phyloP scores from a whole-genome alignment of 2,329 filamentous ascomycete genomes.

The Fusarium humuli region DNA sequence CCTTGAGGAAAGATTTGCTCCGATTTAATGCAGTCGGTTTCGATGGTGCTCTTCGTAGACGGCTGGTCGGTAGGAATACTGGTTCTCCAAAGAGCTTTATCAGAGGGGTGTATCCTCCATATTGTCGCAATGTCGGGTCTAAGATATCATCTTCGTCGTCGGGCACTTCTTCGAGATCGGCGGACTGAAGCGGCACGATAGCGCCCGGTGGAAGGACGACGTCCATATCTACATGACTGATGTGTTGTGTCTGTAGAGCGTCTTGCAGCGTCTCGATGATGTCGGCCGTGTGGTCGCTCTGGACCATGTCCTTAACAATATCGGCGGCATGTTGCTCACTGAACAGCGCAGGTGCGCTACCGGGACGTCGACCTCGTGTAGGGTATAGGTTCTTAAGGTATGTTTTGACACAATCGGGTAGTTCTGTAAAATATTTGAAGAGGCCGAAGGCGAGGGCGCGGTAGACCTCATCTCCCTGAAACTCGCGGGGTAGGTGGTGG shows the following conservation, averaged over 20 bases:
- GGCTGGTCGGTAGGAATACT: conserved; percentile 87
- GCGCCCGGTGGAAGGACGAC: conserved; percentile 83
- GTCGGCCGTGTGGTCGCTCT: conserved; percentile 79
- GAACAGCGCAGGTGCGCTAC: conserved; percentile 78
- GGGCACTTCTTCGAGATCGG: conserved; percentile 69
- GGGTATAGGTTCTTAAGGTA: conserved; percentile 72
- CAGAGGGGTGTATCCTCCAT: conserved; percentile 80
- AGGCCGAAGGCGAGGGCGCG: conserved; percentile 91
- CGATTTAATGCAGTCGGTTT: conserved; percentile 84
- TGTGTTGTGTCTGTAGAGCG: conserved; percentile 82
- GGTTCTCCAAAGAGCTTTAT: conserved; percentile 85
- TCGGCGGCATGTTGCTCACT: conserved; percentile 93
- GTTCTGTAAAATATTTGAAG: conserved; percentile 92
- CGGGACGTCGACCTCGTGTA: conserved; percentile 67
- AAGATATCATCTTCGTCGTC: conserved; percentile 74
- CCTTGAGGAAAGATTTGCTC: conserved; percentile 79
- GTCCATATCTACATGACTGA: conserved; percentile 89
- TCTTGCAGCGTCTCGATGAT: conserved; percentile 79
- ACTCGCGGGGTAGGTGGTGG: conserved; percentile 88
- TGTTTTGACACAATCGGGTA: conserved; percentile 80
- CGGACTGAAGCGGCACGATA: conserved; percentile 72
- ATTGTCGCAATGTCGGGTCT: conserved; percentile 74
- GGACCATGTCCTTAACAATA: conserved; percentile 84
- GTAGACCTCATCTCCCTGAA: conserved; percentile 94
- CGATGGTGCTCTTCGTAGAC: conserved; percentile 85